Evolutionary conservation across 441 rosid genomes (phyloP).

Genomic region (Syzygium syzygioides): DNA sequence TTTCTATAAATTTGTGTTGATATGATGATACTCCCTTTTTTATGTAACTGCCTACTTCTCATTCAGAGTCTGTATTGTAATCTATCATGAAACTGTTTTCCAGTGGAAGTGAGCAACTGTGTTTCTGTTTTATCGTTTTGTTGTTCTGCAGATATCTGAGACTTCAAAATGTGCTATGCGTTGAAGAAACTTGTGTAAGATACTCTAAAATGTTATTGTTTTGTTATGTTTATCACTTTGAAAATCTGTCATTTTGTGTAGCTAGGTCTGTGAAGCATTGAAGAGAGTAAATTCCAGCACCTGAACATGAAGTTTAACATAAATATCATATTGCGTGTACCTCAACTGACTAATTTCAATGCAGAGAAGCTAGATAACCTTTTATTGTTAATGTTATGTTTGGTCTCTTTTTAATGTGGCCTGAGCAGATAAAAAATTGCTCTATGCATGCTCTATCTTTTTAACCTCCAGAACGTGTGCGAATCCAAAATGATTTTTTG

Average conservation of each 20-base stretch:
- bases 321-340: not conserved
- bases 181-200: constrained; percentile 71
- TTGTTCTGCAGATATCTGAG: constrained; percentile 58
- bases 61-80: not conserved
- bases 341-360: not conserved
- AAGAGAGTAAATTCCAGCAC: not conserved
- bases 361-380: not conserved
- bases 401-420: not conserved
- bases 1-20: not conserved
- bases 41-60: not conserved
- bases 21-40: not conserved
- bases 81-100: not conserved
- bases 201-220: not conserved
- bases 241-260: not conserved
- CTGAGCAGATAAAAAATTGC: not conserved
- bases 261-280: not conserved
- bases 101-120: not conserved
- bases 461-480: not conserved
- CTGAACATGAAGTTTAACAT: not conserved
- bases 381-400: not conserved
- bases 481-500: not conserved
- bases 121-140: constrained; percentile 6
- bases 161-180: constrained; percentile 75
- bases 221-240: no score
- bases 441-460: not conserved